Evolutionary conservation across 1,284 basidiomycete genomes (phyloP), one percentile per base, ranked within the genome.

Genomic region (Lignosus rhinocerotis): DNA sequence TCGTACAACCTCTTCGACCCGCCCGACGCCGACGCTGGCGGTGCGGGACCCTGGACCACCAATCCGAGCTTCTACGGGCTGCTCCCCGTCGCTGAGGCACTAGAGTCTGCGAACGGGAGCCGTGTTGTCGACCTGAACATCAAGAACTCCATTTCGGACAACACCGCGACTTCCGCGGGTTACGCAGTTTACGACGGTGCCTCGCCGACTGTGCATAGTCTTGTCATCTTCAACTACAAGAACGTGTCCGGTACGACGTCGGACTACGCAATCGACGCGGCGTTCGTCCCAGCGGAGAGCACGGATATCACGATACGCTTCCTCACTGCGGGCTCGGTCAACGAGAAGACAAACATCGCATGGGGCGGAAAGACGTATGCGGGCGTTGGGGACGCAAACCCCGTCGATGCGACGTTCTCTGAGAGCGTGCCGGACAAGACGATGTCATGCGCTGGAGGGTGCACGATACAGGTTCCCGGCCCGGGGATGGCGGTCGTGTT

Each of bases 171-270:
- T 2, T 67, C 70, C 38, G 83, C 83, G 1, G 84, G 80, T 0
- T 90, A 90, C 68, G 84, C 81, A 3, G 72, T 89, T 19, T 87
- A 87, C 72, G 76, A 82, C 56, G 74, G 76, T 8, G 44, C 54
- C 33, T 74, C 77, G 59, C 69, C 67, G 31, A 70, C 66, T 60
- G 76, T 71, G 58, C 74, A 66, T 67, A 80, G 71, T 61, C 66
- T 85, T 3, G 81, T 82, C 6, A 70, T 90, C 42, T 83, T 89
- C 76, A 90, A 89, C 70, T 88, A 78, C 65, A 75, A 73, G 48
- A 80, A 82, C 49, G 55, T 57, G n/a, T 71, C 73, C 2, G 67
- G 68, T 31, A 61, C 55, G 33, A 69, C 69, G 25, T 66, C 69
- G 8, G 72, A 73, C 21, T 77, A 76, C 59, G 68, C 62, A 2